Evolutionary conservation across 2,329 filamentous ascomycete genomes (phyloP).

Genomic region (Pseudogymnoascus sp.): DNA sequence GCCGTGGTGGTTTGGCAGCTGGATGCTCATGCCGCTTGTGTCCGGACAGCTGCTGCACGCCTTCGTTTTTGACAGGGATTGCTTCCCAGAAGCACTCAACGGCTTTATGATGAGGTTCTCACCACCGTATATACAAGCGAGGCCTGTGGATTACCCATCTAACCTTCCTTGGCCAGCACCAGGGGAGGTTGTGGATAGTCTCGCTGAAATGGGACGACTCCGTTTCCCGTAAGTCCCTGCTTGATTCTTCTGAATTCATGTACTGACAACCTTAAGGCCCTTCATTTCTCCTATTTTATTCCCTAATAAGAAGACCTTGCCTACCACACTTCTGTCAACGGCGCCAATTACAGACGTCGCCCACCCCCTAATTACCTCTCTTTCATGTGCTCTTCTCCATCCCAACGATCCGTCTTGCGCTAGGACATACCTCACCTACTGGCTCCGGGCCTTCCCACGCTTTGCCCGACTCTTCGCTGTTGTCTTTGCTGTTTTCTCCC

Average conservation of each 20-base stretch:
- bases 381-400: conserved; percentile 86
- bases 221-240: conserved; percentile 64
- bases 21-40: conserved; percentile 69
- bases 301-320: conserved; percentile 59
- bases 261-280: conserved; percentile 37
- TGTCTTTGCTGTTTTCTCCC: conserved; percentile 57
- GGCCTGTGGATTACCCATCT: conserved; percentile 59
- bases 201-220: conserved; percentile 72
- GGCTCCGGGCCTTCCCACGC: conserved; percentile 71
- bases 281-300: conserved; percentile 84
- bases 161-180: conserved; percentile 65
- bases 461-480: conserved; percentile 70
- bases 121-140: conserved; percentile 65
- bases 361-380: conserved; percentile 74
- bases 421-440: conserved; percentile 80
- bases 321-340: conserved; percentile 56
- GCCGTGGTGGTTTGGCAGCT: conserved; percentile 79
- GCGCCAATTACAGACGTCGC: conserved; percentile 73
- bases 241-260: neutral
- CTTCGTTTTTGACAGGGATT: conserved; percentile 67
- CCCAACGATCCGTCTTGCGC: conserved; percentile 80
- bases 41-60: conserved; percentile 71
- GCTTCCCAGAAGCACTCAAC: conserved; percentile 50
- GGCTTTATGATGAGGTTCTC: conserved; percentile 63
- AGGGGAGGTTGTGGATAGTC: conserved; percentile 68